Base-by-base conservation (phyloP, 2,329 filamentous ascomycete species). In the Ambrosiella cleistominuta region DNA sequence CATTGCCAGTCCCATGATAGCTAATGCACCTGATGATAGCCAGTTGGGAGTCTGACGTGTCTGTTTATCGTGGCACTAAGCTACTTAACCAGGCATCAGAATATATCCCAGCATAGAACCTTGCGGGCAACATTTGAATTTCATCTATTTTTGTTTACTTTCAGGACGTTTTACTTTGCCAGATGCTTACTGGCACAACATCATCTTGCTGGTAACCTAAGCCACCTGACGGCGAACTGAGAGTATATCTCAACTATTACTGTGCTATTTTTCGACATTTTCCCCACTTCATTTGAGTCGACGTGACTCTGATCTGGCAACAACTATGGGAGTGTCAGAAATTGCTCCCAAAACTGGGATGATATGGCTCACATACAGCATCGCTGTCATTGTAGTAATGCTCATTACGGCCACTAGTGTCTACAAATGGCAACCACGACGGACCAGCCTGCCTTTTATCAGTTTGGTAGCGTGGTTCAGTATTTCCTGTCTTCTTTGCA, bases 341-440 rank as follows among this genome's bases (percentile, higher is more conserved):
- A 11, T 42, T 42, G 2, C 39, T 8, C n/a, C 47, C 7, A 49
- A 94, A 69, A 86, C 85, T 58, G 88, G 86, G 66, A 77, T 97
- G 64, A 97, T 97, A 70, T 98, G 93, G 93, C 83, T 93, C 62
- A 81, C 90, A 57, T 98, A 97, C 70, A 88, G 85, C 61, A 79
- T 91, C 61, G 90, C 87, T 58, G 77, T 97, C 54, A 83, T 70
- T 61, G 72, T 95, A 58, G 81, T 91, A 62, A 79, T 95, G 56
- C 72, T 84, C 63, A 83, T 88, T 60, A 85, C 90, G 57, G 80
- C 83, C 62, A 80, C 94, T 65, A 96, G 94, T 63, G 88, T 93
- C 62, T 91, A 91, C 70, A 80, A 88, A 64, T 97, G 95, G 77
- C 91, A 97, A 69, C 83, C 86, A 9, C 86, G 90, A 39, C 82